Conservation (phyloP, 805 yeast genomes). For the Scheffersomyces coipomensis region DNA sequence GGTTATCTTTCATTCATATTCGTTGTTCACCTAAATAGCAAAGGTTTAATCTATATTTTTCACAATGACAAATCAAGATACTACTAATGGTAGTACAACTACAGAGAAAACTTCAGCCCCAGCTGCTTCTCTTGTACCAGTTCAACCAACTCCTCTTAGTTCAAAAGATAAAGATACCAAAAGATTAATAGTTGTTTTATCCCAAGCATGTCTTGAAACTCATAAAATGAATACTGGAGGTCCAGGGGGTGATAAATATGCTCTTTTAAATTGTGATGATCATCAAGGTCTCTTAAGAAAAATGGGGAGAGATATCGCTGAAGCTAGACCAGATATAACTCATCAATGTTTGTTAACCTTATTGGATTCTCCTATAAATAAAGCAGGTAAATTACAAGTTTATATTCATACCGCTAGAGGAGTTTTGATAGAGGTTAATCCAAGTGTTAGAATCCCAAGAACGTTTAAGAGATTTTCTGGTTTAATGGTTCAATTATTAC, state of each 20-base stretch:
- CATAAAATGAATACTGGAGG: slow-evolving; percentile 82
- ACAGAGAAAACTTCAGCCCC: slow-evolving; percentile 18
- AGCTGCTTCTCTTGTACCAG: slow-evolving; percentile 78
- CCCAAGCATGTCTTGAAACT: slow-evolving; percentile 95
- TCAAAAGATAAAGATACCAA: slow-evolving; percentile 86
- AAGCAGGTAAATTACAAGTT: slow-evolving; percentile 95
- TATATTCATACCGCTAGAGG: slow-evolving; percentile 95
- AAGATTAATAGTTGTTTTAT: slow-evolving; percentile 88
- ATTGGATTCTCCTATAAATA: slow-evolving; percentile 95
- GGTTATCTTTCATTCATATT: too few species aligned
- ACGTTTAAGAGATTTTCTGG: slow-evolving; percentile 98
- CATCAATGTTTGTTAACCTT: slow-evolving; percentile 95
- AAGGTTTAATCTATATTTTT: too few species aligned
- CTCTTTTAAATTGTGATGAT: slow-evolving; percentile 93
- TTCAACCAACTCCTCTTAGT: slow-evolving; percentile 75
- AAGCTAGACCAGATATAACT: slow-evolving; percentile 98
- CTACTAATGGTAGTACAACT: background rate
- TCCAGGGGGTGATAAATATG: slow-evolving; percentile 84
- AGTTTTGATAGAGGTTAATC: slow-evolving; percentile 92
- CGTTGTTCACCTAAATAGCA: too few species aligned
- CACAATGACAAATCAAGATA: too few species aligned
- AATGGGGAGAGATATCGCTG: slow-evolving; percentile 96
- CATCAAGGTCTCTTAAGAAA: slow-evolving; percentile 94
- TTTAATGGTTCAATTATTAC: slow-evolving; percentile 93
- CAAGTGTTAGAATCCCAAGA: slow-evolving; percentile 95